A percentile compares a stretch with the other conserved stretches of the same genome.
Conservation (phyloP, 129 eudicot species). For the Heracleum sosnowskyi region DNA sequence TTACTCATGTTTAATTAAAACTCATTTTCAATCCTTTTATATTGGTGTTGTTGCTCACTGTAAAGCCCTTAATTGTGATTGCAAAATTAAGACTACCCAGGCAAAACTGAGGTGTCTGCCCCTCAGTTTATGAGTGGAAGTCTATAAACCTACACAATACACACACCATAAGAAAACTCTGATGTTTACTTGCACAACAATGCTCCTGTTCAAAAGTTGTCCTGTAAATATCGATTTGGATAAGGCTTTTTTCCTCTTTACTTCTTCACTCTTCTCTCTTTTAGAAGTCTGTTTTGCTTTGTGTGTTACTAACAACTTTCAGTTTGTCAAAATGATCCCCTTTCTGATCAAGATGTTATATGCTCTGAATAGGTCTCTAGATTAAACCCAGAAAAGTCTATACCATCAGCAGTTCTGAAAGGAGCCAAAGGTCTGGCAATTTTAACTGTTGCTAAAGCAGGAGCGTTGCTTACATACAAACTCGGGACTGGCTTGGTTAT, state of each 20-base stretch:
- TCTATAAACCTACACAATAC: background rate
- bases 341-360: background rate
- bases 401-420: conserved; percentile 74
- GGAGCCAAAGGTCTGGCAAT: conserved; percentile 97
- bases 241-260: background rate
- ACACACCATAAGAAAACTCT: background rate
- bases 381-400: conserved; percentile 89
- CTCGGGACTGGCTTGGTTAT: conserved; percentile 92
- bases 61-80: background rate
- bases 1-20: background rate
- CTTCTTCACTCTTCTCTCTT: background rate
- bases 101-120: background rate
- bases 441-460: conserved; percentile 86
- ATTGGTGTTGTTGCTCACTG: background rate
- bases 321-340: background rate
- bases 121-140: background rate
- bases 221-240: background rate
- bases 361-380: conserved; percentile 51
- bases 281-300: background rate
- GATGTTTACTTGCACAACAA: background rate
- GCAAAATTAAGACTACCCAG: background rate
- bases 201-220: background rate
- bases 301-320: background rate
- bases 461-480: conserved; percentile 69
- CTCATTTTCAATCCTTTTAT: background rate